These are phyloP conservation scores for Penicillium nordicum DNA, from an alignment of 2,329 filamentous ascomycete species.

Conservation along the genomic window DNA sequence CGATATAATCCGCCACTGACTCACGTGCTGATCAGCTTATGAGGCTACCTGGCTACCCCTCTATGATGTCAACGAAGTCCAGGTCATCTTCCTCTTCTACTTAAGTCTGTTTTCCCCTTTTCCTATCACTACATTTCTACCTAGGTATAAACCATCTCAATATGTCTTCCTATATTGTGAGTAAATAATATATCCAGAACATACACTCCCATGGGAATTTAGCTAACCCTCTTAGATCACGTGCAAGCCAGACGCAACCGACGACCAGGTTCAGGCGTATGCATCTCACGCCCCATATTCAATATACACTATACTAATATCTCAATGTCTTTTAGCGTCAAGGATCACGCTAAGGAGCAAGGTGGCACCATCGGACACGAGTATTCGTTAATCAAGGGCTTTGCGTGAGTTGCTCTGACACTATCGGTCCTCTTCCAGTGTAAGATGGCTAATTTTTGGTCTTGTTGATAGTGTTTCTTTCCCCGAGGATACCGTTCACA, in stretches of 20 bases:
- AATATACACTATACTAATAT: background rate
- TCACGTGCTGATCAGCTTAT: background rate
- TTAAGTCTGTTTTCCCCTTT: background rate
- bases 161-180: constrained; percentile 6
- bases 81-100: background rate
- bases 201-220: background rate
- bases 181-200: background rate
- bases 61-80: constrained; percentile 7
- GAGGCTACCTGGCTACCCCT: constrained; percentile 1
- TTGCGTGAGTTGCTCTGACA: background rate
- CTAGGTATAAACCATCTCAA: background rate
- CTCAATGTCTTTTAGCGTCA: background rate
- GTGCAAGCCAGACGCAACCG: constrained; percentile 1
- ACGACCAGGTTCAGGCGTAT: constrained; percentile 1
- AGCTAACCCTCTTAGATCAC: constrained; percentile 3
- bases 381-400: constrained; percentile 9
- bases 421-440: background rate
- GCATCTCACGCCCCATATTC: background rate
- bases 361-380: constrained; percentile 4
- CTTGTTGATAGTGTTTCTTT: background rate
- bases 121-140: background rate
- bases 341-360: constrained; percentile 3
- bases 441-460: background rate
- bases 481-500: background rate
- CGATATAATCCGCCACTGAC: background rate